phyloP scores from a whole-genome alignment of 2,329 filamentous ascomycete genomes.

The Neonectria faginata region DNA sequence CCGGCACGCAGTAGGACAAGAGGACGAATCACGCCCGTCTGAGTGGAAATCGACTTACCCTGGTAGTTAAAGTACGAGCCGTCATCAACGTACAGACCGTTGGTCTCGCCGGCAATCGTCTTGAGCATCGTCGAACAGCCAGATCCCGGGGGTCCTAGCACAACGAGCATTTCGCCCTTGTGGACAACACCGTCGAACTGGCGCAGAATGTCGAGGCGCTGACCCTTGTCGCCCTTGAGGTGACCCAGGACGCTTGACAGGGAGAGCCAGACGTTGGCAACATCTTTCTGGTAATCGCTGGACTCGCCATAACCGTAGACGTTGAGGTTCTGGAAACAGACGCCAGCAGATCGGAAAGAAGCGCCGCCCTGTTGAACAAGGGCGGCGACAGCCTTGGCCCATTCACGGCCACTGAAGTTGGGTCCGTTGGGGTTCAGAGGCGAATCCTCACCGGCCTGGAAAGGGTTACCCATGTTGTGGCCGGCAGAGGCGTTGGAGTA shows the following conservation, averaged over 20 bases:
- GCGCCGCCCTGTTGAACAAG: conserved; percentile 64
- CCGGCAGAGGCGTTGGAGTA: conserved; percentile 63
- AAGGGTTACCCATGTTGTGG: conserved; percentile 59
- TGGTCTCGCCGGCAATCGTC: conserved; percentile 84
- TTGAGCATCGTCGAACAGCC: conserved; percentile 89
- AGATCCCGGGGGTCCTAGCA: conserved; percentile 77
- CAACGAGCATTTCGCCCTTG: conserved; percentile 80
- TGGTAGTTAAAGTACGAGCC: conserved; percentile 85
- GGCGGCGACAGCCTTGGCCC: conserved; percentile 70
- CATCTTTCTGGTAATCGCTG: conserved; percentile 78
- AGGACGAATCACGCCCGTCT: too few species aligned
- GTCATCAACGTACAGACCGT: conserved; percentile 80
- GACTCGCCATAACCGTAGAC: conserved; percentile 75
- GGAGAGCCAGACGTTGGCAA: conserved; percentile 71
- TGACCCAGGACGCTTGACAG: conserved; percentile 55
- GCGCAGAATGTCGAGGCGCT: conserved; percentile 75
- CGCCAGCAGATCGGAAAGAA: conserved; percentile 70
- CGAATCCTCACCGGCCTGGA: conserved; percentile 61
- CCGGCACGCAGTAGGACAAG: conserved; percentile 7
- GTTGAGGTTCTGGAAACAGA: conserved; percentile 75
- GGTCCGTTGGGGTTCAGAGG: conserved; percentile 64
- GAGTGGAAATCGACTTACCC: conserved; percentile 63
- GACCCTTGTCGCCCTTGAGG: conserved; percentile 63
- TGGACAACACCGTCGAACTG: conserved; percentile 76
- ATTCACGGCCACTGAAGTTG: conserved; percentile 66